Evolutionary conservation across 2,329 filamentous ascomycete species (phyloP).

Genomic region (Fusarium verticillioides): DNA sequence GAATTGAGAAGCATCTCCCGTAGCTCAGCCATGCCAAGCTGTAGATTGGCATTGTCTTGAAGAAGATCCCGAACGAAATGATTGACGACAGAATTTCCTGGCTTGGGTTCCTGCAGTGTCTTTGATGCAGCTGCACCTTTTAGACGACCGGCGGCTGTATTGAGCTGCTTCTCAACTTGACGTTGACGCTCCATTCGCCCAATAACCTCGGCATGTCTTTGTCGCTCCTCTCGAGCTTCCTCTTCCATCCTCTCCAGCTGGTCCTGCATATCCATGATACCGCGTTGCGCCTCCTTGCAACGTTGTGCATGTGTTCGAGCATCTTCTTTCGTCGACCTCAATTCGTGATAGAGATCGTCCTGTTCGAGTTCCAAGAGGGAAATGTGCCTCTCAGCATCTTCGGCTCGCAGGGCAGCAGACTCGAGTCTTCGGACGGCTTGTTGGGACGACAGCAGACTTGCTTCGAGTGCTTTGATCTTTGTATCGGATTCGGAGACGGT

Average conservation of each 20-base stretch:
- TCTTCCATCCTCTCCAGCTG: conserved; percentile 90
- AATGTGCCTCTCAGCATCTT: conserved; percentile 83
- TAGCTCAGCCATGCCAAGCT: conserved; percentile 90
- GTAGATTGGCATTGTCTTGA: conserved; percentile 93
- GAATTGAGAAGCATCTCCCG: conserved; percentile 90
- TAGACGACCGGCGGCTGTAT: conserved; percentile 80
- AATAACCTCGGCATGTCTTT: conserved; percentile 84
- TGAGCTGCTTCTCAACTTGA: conserved; percentile 83
- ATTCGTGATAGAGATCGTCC: conserved; percentile 72
- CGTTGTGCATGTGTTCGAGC: conserved; percentile 81
- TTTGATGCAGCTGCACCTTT: conserved; percentile 82
- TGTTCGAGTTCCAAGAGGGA: conserved; percentile 85
- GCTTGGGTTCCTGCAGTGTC: conserved; percentile 68
- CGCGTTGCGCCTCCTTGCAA: conserved; percentile 87
- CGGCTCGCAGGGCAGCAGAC: conserved; percentile 76
- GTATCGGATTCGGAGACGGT: conserved; percentile 83
- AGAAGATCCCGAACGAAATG: conserved; percentile 96
- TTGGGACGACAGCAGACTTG: conserved; percentile 80
- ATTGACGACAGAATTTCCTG: conserved; percentile 79
- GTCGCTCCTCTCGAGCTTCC: conserved; percentile 81
- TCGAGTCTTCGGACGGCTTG: conserved; percentile 80
- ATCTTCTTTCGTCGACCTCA: conserved; percentile 76
- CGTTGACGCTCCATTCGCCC: conserved; percentile 85
- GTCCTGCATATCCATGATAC: conserved; percentile 81
- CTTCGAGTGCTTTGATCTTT: conserved; percentile 80